Base-by-base conservation (phyloP, 1,139 yeast species). In the Diutina neorugosa region DNA sequence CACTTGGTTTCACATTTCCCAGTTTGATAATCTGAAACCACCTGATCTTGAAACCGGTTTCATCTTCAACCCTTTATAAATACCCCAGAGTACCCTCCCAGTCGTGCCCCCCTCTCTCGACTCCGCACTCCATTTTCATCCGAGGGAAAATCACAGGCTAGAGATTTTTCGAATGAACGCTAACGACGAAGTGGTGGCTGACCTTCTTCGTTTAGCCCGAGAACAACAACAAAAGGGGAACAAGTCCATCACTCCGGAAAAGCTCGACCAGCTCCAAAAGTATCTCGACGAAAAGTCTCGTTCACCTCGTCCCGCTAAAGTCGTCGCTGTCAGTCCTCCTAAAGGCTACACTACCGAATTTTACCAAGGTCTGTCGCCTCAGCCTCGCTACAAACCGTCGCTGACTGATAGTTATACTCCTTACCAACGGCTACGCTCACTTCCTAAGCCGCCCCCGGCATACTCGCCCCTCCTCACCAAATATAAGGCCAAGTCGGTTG, bases 181-280 rank as follows among this genome's bases (percentile, higher is more conserved):
- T 14, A 44, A 21, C 34, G 48, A 44, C 48, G 50, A 56, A 27
- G 58, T 62, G 43, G 58, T 69, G 37, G 60, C 66, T 44, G 63
- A 64, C 54, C 59, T 70, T 42, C 57, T 70, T 27, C 58, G 57
- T 53, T 54, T 71, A 52, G 73, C 72, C 5, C 66, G 66, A 54
- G 64, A 63, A 54, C 74, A 71, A 58, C 66, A 67, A 52, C 58
- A 62, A 48, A 66, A 59, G 53, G 75, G 76, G 6, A 70, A 71
- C 56, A 62, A 58, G 20, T 62, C 72, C 5, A 62, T 71, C 16
- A 68, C 73, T 3, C 58, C 65, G 49, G 74, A 69, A 25, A 70
- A 69, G 50, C 57, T 57, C 56, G 43, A 54, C 21, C 56, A 58
- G 47, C 57, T 71, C 27, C 61, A 66, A 52, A 7, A 27, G 9